Evolutionary conservation across 2,329 filamentous ascomycete species (phyloP).

Genomic region (Colletotrichum sp.): DNA sequence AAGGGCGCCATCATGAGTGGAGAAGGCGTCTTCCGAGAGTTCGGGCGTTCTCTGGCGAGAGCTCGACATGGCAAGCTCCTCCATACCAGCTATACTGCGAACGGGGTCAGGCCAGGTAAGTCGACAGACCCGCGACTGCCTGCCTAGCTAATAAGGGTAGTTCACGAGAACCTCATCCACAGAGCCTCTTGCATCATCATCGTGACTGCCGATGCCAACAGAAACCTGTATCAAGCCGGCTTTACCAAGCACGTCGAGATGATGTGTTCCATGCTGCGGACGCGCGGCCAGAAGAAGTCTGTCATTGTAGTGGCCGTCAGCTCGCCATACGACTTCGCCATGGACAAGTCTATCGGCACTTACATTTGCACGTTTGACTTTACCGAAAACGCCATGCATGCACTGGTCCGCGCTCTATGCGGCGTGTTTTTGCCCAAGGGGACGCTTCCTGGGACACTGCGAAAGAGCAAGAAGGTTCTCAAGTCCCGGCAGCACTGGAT

Average conservation of each 20-base stretch:
- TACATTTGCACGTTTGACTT: slow-evolving; percentile 98
- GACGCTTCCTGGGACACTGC: slow-evolving; percentile 73
- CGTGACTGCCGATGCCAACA: slow-evolving; percentile 90
- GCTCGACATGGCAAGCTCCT: slow-evolving; percentile 85
- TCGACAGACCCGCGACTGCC: background rate
- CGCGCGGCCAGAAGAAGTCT: slow-evolving; percentile 82
- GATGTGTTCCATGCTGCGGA: slow-evolving; percentile 86
- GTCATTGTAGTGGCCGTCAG: slow-evolving; percentile 91
- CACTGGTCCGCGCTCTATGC: slow-evolving; percentile 82
- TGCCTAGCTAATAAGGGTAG: slow-evolving; percentile 34
- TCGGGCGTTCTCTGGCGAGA: slow-evolving; percentile 85
- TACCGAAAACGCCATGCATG: slow-evolving; percentile 87
- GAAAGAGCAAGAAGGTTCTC: slow-evolving; percentile 84
- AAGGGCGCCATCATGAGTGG: slow-evolving; percentile 80
- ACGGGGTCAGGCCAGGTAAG: slow-evolving; percentile 78
- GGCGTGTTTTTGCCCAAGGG: slow-evolving; percentile 70
- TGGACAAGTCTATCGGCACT: slow-evolving; percentile 87
- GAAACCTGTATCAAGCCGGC: slow-evolving; percentile 90
- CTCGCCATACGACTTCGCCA: slow-evolving; percentile 95
- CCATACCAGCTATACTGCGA: slow-evolving; percentile 94
- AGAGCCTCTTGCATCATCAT: slow-evolving; percentile 88
- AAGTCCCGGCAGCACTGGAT: slow-evolving; percentile 96
- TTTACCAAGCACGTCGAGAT: slow-evolving; percentile 97
- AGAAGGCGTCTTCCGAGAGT: slow-evolving; percentile 88
- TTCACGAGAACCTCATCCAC: slow-evolving; percentile 92